Base-by-base conservation (phyloP, 306 rosid genomes). In the Alnus glutinosa region DNA sequence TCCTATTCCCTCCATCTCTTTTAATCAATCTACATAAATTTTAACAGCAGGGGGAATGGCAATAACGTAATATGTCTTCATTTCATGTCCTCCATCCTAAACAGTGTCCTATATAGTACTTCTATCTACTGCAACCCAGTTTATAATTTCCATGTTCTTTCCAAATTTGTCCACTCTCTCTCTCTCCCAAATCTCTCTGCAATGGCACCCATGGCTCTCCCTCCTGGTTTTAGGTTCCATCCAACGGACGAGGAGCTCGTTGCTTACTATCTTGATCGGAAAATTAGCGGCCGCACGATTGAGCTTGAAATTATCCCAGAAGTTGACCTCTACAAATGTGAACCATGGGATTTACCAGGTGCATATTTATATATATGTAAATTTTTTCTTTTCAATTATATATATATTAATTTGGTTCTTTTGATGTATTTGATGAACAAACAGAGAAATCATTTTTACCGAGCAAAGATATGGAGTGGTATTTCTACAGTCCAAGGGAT, bases 331-430 rank as follows among this genome's bases (percentile, higher is more conserved):
- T 94, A 94, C 90, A 92, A 94, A 81, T 94, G 93, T 46, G 98
- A 94, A 81, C 98, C 98, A 3, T 94, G 98, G 98, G 98, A 94
- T 82, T 89, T 94, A 62, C 98, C 98, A 76, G 98, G 98, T 94
- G 87, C 32, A 39, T 76, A 34, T 7, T 19, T 23, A 23, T 23
- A 23, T 23, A 23, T 23, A 23, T 23, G 28, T 23, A 23, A 23
- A 23, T 7, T 28, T 2, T 32, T 16, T 3, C 9, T 48, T 28
- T 1, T 42, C 49, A 11, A 61, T 9, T 15, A 37, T 2, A 1
- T 37, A 8, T 8, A 7, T 34, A 4, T 57, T 0, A 23, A 23
- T 23, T 23, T 23, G 28, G 28, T 23, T 23, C 28, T 23, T 23
- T 23, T 23, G 28, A 23, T 23, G 28, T 23, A 23, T 23, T 13